These are phyloP conservation scores for Fomitiporia mediterranea DNA, from an alignment of 1,284 basidiomycete genomes.

Conservation along the genomic window DNA sequence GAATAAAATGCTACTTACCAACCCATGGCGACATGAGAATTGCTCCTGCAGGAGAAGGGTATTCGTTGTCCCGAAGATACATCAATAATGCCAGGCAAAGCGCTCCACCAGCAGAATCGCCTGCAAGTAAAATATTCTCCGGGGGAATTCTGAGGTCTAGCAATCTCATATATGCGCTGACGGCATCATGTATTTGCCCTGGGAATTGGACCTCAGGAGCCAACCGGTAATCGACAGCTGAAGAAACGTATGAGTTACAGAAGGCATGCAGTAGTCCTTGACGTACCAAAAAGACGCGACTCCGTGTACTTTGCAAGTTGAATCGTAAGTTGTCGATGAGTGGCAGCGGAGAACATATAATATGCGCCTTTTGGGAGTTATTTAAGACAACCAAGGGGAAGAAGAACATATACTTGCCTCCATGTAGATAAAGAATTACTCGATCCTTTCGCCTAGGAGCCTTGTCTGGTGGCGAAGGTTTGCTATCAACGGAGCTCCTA, in stretches of 20 bases:
- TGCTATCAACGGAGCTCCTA: constrained; percentile 16
- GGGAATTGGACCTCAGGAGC: constrained; percentile 95
- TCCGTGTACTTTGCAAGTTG: constrained; percentile 88
- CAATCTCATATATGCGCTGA: constrained; percentile 83
- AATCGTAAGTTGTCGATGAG: constrained; percentile 89
- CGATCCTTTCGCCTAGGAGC: constrained; percentile 51
- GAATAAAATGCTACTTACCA: constrained; percentile 46
- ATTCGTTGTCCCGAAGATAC: constrained; percentile 86
- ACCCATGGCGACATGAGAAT: constrained; percentile 94
- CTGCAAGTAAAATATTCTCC: constrained; percentile 83
- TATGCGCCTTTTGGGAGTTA: constrained; percentile 65
- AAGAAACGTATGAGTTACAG: background rate
- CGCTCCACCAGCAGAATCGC: constrained; percentile 93
- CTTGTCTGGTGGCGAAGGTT: constrained; percentile 1
- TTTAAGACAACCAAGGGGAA: background rate
- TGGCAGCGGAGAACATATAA: constrained; percentile 91
- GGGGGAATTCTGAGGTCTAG: constrained; percentile 87
- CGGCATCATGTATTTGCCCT: constrained; percentile 88
- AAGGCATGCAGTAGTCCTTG: background rate
- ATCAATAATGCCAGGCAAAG: constrained; percentile 82
- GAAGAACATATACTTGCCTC: constrained; percentile 49
- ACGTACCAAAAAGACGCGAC: constrained; percentile 88
- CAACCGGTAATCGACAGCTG: constrained; percentile 93
- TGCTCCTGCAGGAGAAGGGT: constrained; percentile 75
- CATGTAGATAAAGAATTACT: constrained; percentile 92